Base-by-base conservation (phyloP, 805 yeast species). In the Candida vartiovaarae region DNA sequence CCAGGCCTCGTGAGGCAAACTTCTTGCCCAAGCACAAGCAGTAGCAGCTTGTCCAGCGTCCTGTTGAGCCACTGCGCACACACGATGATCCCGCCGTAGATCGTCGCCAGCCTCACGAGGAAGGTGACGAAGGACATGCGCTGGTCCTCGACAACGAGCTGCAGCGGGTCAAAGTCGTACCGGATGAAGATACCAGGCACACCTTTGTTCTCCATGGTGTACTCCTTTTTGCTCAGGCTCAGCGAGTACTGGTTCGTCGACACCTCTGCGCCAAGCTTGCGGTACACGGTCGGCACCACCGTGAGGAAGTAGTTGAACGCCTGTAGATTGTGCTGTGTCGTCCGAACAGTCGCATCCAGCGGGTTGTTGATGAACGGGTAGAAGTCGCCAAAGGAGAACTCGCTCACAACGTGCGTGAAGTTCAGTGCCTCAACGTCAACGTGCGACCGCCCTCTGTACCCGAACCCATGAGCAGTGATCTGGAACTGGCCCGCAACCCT, bases 121-220 rank as follows among this genome's bases (percentile, higher is more conserved):
- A 91, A 91, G 54, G 82, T 86, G 35, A 79, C 59, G 59, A 91
- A 91, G 4, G 91, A 73, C 34, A 91, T 69, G 49, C 98, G 72
- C 42, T 66, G 70, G 56, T 91, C 97, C 26, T 70, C 71, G 23
- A 89, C 72, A 4, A 76, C 63, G 53, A 93, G 71, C 38, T 80
- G 75, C 36, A 93, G 76, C 4, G 97, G 91, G 56, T 93, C 98
- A 60, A 93, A 88, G 52, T 88, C 88, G 61, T 90, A 91, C 44
- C 75, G 77, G 67, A 93, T 77, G 56, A 75, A 84, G 26, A 91
- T 80, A 0, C 96, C 97, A 4, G 97, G 95, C 5, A 74, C 60
- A 25, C 64, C 64, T 15, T 47, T 42, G 11, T 53, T 50, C 36
- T 51, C 43, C 33, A 34, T 23, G 4, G 53, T 41, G 30, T 46